Conservation (phyloP, 306 rosid genomes). For the Cyamopsis tetragonoloba region DNA sequence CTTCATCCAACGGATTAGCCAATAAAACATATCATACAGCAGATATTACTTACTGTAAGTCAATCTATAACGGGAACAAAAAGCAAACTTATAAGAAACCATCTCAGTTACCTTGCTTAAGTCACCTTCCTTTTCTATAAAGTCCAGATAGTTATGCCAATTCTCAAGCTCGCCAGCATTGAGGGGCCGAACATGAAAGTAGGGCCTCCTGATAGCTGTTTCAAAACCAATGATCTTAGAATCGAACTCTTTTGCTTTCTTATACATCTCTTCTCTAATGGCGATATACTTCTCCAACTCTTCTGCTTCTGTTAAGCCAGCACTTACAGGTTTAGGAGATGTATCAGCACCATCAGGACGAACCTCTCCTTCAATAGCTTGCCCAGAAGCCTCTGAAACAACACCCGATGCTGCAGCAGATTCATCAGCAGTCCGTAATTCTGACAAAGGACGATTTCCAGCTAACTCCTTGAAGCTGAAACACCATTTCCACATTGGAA, state of each 20-base stretch:
- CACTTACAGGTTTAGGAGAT: conserved; percentile 76
- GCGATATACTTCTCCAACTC: conserved; percentile 98
- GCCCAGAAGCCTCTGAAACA: conserved; percentile 48
- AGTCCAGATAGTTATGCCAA: conserved; percentile 94
- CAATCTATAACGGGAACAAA: conserved; percentile 46
- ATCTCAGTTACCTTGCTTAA: conserved; percentile 78
- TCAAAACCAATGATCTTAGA: conserved; percentile 99
- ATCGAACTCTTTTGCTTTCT: conserved; percentile 97
- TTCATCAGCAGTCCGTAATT: conserved; percentile 71
- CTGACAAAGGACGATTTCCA: conserved; percentile 78
- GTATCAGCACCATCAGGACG: conserved; percentile 49
- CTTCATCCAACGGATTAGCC: conserved; percentile 98
- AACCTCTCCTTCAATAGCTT: conserved; percentile 59
- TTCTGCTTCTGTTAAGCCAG: conserved; percentile 92
- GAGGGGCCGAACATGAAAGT: conserved; percentile 95
- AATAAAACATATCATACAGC: conserved; percentile 79
- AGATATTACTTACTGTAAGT: conserved; percentile 76
- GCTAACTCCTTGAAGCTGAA: conserved; percentile 93
- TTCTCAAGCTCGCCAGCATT: conserved; percentile 94
- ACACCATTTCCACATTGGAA: conserved; percentile 30
- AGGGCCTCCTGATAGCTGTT: conserved; percentile 98
- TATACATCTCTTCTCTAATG: conserved; percentile 95
- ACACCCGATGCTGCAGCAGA: conserved; percentile 47
- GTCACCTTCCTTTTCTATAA: conserved; percentile 91
- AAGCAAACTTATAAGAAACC: conserved; percentile 33